Evolutionary conservation across 78 protist species (phyloP).

Genomic region (Tieghemostelium lacteum): DNA sequence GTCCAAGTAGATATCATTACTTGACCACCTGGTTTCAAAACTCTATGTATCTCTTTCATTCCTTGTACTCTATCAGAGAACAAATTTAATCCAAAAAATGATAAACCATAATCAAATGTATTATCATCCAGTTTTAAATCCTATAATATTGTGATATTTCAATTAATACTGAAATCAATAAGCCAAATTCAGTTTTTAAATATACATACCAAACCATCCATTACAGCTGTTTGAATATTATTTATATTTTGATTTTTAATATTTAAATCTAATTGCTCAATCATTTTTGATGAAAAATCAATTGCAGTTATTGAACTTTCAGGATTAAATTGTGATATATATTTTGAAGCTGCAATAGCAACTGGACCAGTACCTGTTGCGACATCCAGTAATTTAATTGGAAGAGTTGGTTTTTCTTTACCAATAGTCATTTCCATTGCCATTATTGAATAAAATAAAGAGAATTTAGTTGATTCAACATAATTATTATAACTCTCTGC

Average conservation of each 20-base stretch:
- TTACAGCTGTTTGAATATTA: conserved; percentile 23
- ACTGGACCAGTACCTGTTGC: neutral
- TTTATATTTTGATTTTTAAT: conserved; percentile 2
- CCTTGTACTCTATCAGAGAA: conserved; percentile 16
- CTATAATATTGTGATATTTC: neutral
- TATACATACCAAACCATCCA: conserved; percentile 41
- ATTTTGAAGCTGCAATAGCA: neutral
- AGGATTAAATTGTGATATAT: neutral
- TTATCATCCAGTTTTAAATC: neutral
- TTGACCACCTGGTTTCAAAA: conserved; percentile 27
- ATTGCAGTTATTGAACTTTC: conserved; percentile 6
- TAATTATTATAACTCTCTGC: neutral
- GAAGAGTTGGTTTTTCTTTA: neutral
- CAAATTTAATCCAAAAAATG: conserved; percentile 42
- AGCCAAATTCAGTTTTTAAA: too few species aligned
- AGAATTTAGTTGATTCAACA: neutral
- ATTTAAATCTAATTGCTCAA: neutral
- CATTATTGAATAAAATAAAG: neutral
- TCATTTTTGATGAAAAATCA: conserved; percentile 27
- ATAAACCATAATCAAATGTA: conserved; percentile 18
- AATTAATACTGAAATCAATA: too few species aligned
- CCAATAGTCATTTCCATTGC: conserved; percentile 1
- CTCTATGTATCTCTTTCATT: conserved; percentile 32
- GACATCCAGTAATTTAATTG: neutral
- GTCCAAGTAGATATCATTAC: neutral